Conservation (phyloP, 1,139 yeast species). For the Protomyces gravidus region DNA sequence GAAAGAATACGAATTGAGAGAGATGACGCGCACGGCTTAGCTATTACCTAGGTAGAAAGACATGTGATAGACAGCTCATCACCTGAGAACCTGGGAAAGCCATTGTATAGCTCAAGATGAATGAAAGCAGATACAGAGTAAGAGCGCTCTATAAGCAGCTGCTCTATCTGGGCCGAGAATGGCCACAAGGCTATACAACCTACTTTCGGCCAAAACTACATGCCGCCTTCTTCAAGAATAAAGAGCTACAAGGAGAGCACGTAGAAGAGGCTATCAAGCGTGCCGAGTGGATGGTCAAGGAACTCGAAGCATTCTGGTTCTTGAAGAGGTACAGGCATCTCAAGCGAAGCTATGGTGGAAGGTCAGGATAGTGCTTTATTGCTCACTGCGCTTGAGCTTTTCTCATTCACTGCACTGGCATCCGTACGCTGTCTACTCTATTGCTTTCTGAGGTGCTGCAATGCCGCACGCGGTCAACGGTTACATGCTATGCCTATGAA, state of each 20-base stretch:
- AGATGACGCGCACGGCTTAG: no score
- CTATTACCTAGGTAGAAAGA: neutral
- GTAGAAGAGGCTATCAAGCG: slow-evolving; percentile 29
- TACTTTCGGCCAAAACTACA: slow-evolving; percentile 32
- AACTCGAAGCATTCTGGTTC: slow-evolving; percentile 25
- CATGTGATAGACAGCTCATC: neutral
- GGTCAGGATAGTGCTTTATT: slow-evolving; percentile 1
- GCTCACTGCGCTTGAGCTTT: no score
- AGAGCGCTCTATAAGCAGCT: slow-evolving; percentile 32
- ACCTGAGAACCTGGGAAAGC: no score
- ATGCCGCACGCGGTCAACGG: no score
- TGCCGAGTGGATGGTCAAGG: slow-evolving; percentile 33
- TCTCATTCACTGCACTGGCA: no score
- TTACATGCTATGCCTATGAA: no score
- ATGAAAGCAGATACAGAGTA: slow-evolving; percentile 32
- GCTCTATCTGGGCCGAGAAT: slow-evolving; percentile 33
- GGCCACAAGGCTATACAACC: slow-evolving; percentile 33
- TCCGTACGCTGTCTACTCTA: no score
- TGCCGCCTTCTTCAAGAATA: slow-evolving; percentile 31
- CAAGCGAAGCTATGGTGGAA: slow-evolving; percentile 22
- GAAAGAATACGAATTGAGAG: no score
- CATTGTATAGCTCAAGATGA: no score
- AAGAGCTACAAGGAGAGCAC: slow-evolving; percentile 19
- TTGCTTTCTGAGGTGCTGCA: no score
- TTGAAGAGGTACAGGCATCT: slow-evolving; percentile 18